Percentiles rank a stretch among this genome's conserved stretches.
Conservation (phyloP, 495 filamentous ascomycete species). For the Tuber calosporum region DNA sequence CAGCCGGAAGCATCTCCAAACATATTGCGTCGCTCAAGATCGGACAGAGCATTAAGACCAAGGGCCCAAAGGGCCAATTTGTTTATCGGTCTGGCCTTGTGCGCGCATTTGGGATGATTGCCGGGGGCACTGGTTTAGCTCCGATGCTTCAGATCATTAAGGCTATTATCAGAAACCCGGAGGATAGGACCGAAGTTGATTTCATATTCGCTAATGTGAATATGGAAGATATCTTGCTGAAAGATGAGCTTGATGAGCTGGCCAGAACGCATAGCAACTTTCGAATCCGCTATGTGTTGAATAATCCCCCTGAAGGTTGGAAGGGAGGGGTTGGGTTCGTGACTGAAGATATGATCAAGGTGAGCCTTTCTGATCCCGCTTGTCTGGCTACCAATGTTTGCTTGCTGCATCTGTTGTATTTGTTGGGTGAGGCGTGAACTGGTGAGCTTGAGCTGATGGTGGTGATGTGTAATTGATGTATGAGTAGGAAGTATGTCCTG, state of each 20-base stretch:
- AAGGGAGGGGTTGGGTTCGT: conserved; percentile 85
- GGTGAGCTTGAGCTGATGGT: background rate
- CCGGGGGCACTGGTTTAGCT: conserved; percentile 92
- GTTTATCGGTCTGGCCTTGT: conserved; percentile 93
- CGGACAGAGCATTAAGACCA: conserved; percentile 77
- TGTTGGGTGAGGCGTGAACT: background rate
- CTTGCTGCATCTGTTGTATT: background rate
- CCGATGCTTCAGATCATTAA: conserved; percentile 93
- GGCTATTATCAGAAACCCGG: conserved; percentile 71
- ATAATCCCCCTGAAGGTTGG: conserved; percentile 90
- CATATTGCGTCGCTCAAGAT: conserved; percentile 73
- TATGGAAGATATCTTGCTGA: conserved; percentile 78
- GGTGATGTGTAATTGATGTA: conserved; percentile 8
- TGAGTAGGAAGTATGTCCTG: conserved; percentile 64
- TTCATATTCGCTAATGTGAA: conserved; percentile 95
- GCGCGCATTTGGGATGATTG: conserved; percentile 90
- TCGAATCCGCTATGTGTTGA: conserved; percentile 84
- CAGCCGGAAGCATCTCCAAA: conserved; percentile 88
- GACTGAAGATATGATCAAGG: conserved; percentile 88
- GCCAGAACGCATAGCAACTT: conserved; percentile 68
- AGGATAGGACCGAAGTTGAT: conserved; percentile 79
- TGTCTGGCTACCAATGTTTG: conserved; percentile 8
- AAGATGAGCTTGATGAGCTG: conserved; percentile 77
- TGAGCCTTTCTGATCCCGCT: conserved; percentile 39
- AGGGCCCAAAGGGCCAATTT: conserved; percentile 91